Conservation (phyloP, 2,329 filamentous ascomycete species). For the Didymella keratinophila region DNA sequence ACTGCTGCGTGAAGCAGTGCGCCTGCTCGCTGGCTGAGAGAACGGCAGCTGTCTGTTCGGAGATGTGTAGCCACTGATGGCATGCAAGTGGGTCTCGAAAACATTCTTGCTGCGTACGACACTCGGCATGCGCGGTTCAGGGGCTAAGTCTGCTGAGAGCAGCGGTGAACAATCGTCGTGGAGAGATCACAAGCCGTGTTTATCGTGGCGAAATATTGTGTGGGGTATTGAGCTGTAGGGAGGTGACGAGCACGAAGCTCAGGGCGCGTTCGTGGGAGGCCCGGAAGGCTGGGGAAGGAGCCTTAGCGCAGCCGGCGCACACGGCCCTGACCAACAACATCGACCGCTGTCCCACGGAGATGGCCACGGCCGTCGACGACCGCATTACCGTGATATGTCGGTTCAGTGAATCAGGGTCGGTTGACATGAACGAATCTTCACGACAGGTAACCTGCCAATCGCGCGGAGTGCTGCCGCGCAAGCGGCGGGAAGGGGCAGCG, state of each 20-base stretch:
- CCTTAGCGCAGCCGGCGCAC: background rate
- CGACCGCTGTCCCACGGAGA: background rate
- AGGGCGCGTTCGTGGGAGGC: background rate
- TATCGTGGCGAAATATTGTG: background rate
- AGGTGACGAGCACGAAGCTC: background rate
- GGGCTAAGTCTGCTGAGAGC: background rate
- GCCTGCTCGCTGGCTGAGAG: background rate
- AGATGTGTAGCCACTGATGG: background rate
- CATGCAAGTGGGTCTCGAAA: background rate
- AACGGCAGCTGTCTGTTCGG: background rate
- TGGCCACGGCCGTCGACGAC: background rate
- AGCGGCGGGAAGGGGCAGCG: background rate
- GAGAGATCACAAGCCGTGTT: constrained; percentile 6
- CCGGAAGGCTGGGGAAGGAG: background rate
- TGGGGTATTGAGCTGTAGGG: background rate
- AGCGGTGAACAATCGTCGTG: background rate
- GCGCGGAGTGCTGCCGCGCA: background rate
- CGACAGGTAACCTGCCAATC: background rate
- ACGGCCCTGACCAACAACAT: background rate
- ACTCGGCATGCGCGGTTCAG: background rate
- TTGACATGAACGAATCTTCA: background rate
- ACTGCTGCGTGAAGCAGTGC: background rate
- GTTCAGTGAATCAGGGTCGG: background rate
- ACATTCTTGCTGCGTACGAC: background rate
- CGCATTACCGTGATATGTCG: background rate